A percentile compares a stretch with the other conserved stretches of the same genome.
phyloP scores from a whole-genome alignment of 768 basidiomycete species.

The Trametes punicea region DNA sequence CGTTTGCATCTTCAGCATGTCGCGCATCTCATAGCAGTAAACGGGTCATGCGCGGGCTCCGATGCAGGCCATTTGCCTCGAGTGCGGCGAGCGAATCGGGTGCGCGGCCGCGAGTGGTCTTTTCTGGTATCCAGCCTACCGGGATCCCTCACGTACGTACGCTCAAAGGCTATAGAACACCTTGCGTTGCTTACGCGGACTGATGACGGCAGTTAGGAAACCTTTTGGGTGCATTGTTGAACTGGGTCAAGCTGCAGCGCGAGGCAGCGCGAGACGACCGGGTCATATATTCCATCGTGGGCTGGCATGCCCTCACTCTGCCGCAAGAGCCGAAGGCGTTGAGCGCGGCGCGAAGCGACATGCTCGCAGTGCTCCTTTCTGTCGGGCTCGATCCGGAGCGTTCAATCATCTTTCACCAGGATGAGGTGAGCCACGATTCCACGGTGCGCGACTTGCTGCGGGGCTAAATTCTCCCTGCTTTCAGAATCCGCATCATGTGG shows the following conservation, averaged over 20 bases:
- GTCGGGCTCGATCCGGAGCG: slow-evolving; percentile 78
- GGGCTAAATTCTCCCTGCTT: too few species aligned
- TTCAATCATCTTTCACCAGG: slow-evolving; percentile 82
- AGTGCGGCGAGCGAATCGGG: neutral
- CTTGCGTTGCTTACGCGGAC: slow-evolving; percentile 5
- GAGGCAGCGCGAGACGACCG: slow-evolving; percentile 53
- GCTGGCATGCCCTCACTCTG: slow-evolving; percentile 91
- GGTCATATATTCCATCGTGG: slow-evolving; percentile 84
- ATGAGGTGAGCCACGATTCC: slow-evolving; percentile 80
- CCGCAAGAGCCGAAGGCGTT: slow-evolving; percentile 77
- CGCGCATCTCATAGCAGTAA: neutral
- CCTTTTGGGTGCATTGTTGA: slow-evolving; percentile 84
- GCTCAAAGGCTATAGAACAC: neutral
- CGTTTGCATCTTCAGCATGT: neutral
- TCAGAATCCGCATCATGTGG: slow-evolving; percentile 80
- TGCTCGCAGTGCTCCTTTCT: slow-evolving; percentile 81
- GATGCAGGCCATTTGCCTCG: neutral
- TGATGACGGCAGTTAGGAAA: slow-evolving; percentile 94
- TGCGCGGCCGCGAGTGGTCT: slow-evolving; percentile 44
- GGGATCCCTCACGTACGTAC: slow-evolving; percentile 81
- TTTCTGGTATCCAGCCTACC: slow-evolving; percentile 94
- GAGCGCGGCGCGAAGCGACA: slow-evolving; percentile 59
- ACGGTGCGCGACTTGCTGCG: too few species aligned
- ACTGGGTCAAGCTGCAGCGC: slow-evolving; percentile 83
- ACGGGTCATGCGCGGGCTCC: neutral